These are phyloP conservation scores for Inga leiocalycina DNA, from an alignment of 306 rosid species.

Conservation along the genomic window DNA sequence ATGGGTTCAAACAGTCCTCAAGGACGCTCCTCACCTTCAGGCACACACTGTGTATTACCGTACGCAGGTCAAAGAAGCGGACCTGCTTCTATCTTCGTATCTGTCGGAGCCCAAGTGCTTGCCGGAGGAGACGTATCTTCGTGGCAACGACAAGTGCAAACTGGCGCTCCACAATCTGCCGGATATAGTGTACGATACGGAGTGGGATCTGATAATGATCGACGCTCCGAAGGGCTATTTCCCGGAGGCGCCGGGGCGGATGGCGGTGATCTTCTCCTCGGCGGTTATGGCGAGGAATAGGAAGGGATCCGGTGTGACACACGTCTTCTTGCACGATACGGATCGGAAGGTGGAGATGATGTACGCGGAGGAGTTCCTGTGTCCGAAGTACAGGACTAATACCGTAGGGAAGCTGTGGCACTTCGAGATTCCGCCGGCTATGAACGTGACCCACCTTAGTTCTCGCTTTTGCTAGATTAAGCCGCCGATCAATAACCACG, in stretches of 20 bases:
- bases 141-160: conserved; percentile 57
- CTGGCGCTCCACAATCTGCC: conserved; percentile 79
- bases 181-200: conserved; percentile 65
- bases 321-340: conserved; percentile 85
- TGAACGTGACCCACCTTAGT: conserved; percentile 15
- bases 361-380: conserved; percentile 78
- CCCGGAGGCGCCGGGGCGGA: conserved; percentile 85
- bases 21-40: conserved; percentile 57
- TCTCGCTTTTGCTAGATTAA: conserved; percentile 46
- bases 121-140: conserved; percentile 50
- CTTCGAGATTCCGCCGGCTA: conserved; percentile 63
- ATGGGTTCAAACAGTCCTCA: conserved; percentile 79
- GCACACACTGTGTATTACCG: conserved; percentile 71
- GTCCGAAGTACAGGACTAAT: conserved; percentile 54
- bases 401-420: conserved; percentile 84
- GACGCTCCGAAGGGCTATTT: conserved; percentile 88
- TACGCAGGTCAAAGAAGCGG: conserved; percentile 69
- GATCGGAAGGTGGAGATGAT: conserved; percentile 84
- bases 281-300: conserved; percentile 84
- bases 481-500: not conserved
- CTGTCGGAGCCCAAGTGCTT: conserved; percentile 48
- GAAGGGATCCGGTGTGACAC: conserved; percentile 73
- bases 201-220: conserved; percentile 93
- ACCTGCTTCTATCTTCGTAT: conserved; percentile 46
- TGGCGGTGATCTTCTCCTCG: conserved; percentile 89